A percentile compares a stretch with the other conserved stretches of the same genome.
Evolutionary conservation across 169 alveolate species (phyloP).

Genomic region (Eimeria falciformis): DNA sequence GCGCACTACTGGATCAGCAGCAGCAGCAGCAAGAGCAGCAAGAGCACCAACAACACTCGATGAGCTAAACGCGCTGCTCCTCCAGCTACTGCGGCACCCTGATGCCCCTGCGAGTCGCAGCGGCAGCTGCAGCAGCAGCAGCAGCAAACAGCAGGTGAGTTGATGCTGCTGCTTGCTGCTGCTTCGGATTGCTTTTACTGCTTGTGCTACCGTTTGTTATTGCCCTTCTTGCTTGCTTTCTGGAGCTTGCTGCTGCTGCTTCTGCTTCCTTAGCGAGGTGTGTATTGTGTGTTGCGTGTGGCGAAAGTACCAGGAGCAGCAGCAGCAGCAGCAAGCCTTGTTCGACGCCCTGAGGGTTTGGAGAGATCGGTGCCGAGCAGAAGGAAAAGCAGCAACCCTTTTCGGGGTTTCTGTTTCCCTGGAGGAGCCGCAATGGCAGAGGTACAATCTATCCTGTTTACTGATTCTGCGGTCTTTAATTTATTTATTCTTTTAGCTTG

Average conservation of each 20-base stretch:
- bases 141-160: neutral
- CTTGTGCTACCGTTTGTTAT: neutral
- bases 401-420: neutral
- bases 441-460: neutral
- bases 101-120: neutral
- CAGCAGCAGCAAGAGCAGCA: neutral
- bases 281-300: neutral
- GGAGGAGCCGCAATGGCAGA: conserved; percentile 2
- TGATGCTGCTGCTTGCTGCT: conserved; percentile 5
- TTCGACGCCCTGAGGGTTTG: neutral
- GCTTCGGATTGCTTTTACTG: neutral
- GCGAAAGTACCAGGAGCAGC: neutral
- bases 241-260: no score
- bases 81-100: neutral
- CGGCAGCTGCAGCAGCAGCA: conserved; percentile 32
- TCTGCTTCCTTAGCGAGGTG: no score
- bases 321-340: neutral
- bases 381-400: neutral
- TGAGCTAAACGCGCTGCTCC: conserved; percentile 1
- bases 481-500: neutral
- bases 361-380: neutral
- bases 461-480: neutral
- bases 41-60: neutral
- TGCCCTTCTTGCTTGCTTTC: no score
- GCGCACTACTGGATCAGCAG: conserved; percentile 3